Base-by-base conservation (phyloP, 2,329 filamentous ascomycete species). In the Monilinia fructigena region DNA sequence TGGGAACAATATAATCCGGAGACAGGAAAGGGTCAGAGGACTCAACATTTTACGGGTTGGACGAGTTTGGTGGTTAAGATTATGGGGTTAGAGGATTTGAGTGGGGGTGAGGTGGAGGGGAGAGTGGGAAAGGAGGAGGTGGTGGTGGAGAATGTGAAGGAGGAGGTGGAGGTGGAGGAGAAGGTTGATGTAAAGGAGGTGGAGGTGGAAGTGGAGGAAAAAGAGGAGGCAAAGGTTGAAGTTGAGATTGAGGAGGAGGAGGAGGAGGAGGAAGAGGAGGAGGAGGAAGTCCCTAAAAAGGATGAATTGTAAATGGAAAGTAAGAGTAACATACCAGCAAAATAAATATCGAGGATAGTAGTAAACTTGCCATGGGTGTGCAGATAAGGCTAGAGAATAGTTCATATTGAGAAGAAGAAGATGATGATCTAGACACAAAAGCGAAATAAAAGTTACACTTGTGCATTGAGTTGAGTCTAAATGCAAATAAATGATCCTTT, bases 1-100 rank as follows among this genome's bases (percentile, higher is more conserved):
- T 99, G 94, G 94, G 95, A 99, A 79, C 95, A 99, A 80, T 99
- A 98, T 78, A 92, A 96, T 77, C 92, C 93, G 0, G 92, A 97
- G 73, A 96, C 92, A 4, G 95, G 95, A 55, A 85, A 86, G 63
- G 95, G 95, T n/a, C 94, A 98, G 82, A 85, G 95, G 53, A 98
- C 93, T 6, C 93, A 97, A 82, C 94, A 98, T 78, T 99, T 99
- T 77, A 97, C 95, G 0, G 95, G 95, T 61, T 99, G 95, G 95
- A 99, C 95, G n/a, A 97, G 92, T 77, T 81, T 98, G 78, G 91
- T 98, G 58, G 93, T 98, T 55, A 97, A 97, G 82, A 92, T 99
- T 72, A 97, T 98, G 93, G 87, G 87, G 56, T 94, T 99, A 92
- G 90, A 92, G 8, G 89, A 96, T 72, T 65, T 76, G 55, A 74